Conservation (phyloP, 352 stramenopile species). For the Phytopythium aichiense region DNA sequence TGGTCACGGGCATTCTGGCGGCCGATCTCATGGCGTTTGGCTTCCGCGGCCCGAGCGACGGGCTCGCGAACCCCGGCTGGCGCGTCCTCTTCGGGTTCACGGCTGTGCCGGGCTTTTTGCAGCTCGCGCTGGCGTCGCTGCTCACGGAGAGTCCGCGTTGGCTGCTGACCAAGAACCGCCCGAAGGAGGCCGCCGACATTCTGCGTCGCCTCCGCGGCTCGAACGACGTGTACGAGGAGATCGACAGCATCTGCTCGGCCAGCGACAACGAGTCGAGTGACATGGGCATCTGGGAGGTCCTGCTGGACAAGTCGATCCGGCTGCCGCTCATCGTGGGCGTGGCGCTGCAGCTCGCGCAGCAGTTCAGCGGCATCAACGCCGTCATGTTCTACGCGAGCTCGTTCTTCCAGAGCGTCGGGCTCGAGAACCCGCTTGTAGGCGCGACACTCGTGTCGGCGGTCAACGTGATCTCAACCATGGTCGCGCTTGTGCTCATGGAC, state of each 20-base stretch:
- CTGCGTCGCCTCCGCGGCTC: conserved; percentile 57
- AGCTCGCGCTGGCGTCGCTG: conserved; percentile 55
- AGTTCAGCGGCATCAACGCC: conserved; percentile 74
- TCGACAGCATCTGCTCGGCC: conserved; percentile 76
- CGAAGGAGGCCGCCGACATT: conserved; percentile 71
- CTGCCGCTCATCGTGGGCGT: conserved; percentile 60
- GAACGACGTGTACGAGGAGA: conserved; percentile 77
- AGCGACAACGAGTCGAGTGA: conserved; percentile 70
- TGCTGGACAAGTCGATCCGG: conserved; percentile 54
- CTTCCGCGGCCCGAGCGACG: conserved; percentile 53
- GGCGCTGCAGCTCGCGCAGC: conserved; percentile 59
- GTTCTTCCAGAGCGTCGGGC: conserved; percentile 69
- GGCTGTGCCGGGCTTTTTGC: conserved; percentile 53
- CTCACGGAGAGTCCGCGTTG: conserved; percentile 67
- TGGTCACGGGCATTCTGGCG: conserved; percentile 63
- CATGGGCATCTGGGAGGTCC: conserved; percentile 59
- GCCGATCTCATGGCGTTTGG: conserved; percentile 51
- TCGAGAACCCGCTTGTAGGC: conserved; percentile 63
- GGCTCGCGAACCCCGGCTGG: conserved; percentile 55
- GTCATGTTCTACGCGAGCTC: conserved; percentile 81
- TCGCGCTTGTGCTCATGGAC: conserved; percentile 73
- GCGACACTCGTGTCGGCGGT: conserved; percentile 59
- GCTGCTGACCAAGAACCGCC: conserved; percentile 67
- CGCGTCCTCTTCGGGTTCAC: conserved; percentile 69
- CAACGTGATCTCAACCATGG: conserved; percentile 69